Percentiles rank a stretch among this genome's conserved stretches.
Evolutionary conservation across 805 yeast genomes (phyloP).

Genomic region (Henningerozyma blattae): DNA sequence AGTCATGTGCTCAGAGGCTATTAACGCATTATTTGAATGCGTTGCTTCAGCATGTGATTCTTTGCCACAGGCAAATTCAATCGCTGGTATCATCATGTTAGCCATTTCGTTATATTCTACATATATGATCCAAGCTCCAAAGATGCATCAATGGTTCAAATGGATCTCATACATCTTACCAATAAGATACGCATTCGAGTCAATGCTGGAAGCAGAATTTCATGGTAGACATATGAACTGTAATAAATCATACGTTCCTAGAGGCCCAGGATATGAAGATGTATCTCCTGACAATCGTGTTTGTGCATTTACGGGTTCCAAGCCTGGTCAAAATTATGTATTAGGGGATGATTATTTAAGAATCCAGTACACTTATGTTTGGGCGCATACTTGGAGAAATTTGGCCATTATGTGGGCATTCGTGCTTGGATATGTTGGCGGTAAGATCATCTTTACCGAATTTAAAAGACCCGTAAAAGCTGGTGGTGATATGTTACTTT

Average conservation of each 20-base stretch:
- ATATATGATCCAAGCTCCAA: conserved; percentile 43
- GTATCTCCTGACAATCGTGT: conserved; percentile 28
- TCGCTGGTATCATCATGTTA: conserved; percentile 41
- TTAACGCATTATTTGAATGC: conserved; percentile 35
- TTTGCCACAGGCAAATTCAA: conserved; percentile 43
- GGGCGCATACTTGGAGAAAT: conserved; percentile 68
- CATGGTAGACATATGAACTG: conserved; percentile 20
- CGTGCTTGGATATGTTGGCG: conserved; percentile 11
- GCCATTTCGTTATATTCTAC: conserved; percentile 46
- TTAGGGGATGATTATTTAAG: conserved; percentile 48
- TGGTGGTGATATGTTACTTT: conserved; percentile 31
- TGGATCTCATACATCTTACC: conserved; percentile 50
- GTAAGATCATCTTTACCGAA: conserved; percentile 16
- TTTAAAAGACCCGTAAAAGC: conserved; percentile 15
- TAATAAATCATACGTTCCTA: conserved; percentile 34
- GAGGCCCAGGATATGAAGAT: conserved; percentile 40
- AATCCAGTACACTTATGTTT: conserved; percentile 37
- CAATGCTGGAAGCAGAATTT: conserved; percentile 27
- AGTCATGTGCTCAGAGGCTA: conserved; percentile 14
- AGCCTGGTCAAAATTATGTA: conserved; percentile 40
- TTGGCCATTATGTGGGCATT: conserved; percentile 54
- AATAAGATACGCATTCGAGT: conserved; percentile 43
- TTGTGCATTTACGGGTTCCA: conserved; percentile 53
- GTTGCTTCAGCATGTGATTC: conserved; percentile 39
- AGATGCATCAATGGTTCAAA: conserved; percentile 56